Conservation (phyloP, 2,329 filamentous ascomycete species). For the Hortaea werneckii region DNA sequence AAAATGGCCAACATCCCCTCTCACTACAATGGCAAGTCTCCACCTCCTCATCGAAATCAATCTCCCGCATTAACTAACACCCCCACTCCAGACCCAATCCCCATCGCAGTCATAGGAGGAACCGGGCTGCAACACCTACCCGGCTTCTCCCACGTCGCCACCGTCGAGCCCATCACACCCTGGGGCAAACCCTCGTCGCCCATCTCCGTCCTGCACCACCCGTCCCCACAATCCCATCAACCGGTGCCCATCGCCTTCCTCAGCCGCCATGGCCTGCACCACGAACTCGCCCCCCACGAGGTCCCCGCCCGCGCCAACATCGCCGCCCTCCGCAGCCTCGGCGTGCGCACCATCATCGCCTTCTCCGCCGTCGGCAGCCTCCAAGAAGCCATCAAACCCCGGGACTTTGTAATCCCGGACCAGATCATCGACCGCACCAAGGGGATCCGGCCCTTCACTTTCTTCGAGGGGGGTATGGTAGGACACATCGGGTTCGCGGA, state of each 20-base stretch:
- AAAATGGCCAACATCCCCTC: slow-evolving; percentile 27
- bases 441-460: slow-evolving; percentile 86
- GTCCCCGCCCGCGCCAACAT: slow-evolving; percentile 94
- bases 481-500: slow-evolving; percentile 93
- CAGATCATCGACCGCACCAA: slow-evolving; percentile 97
- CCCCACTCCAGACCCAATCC: slow-evolving; percentile 32
- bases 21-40: slow-evolving; percentile 21
- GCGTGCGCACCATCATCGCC: slow-evolving; percentile 82
- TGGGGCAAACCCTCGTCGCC: slow-evolving; percentile 73
- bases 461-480: slow-evolving; percentile 86
- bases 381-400: slow-evolving; percentile 83
- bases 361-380: slow-evolving; percentile 92
- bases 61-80: background rate
- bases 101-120: slow-evolving; percentile 50
- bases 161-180: slow-evolving; percentile 66
- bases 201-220: slow-evolving; percentile 82
- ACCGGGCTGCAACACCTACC: slow-evolving; percentile 84
- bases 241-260: slow-evolving; percentile 72
- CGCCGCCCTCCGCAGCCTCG: slow-evolving; percentile 83
- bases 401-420: slow-evolving; percentile 93
- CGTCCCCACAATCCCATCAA: slow-evolving; percentile 55
- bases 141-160: slow-evolving; percentile 74
- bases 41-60: background rate
- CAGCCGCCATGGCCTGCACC: slow-evolving; percentile 79
- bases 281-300: slow-evolving; percentile 86